Evolutionary conservation across 805 yeast species (phyloP), one percentile per base, ranked within the genome.

Genomic region (Kluyveromyces wickerhamii): DNA sequence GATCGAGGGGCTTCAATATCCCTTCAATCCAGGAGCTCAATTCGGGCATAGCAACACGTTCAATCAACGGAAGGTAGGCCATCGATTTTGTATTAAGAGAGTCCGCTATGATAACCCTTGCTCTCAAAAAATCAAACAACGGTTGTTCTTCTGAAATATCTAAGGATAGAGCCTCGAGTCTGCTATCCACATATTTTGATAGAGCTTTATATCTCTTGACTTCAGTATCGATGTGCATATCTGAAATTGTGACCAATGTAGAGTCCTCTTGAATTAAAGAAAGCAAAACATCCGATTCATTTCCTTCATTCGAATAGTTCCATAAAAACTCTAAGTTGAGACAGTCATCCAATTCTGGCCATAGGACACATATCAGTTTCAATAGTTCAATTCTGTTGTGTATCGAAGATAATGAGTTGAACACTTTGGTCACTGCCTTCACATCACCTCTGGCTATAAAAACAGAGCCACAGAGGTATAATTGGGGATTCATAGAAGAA

Each of bases 311-410:
- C 24, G 13, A 20, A 11, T 11, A 9, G 11, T 36, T 21, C 15
- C 47, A 40, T 11, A 47, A 32, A 20, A 44, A 49, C 13, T 29
- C 18, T 28, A 54, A 32, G 5, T 37, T 27, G 4, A 24, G 17
- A 9, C 58, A 59, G 27, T 51, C 53, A 22, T 44, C 51, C 13
- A 48, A 32, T 40, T 56, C 61, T 21, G 61, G 61, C 57, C 57
- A 55, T 11, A 57, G 35, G 10, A 52, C 48, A 26, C 57, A 45
- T 7, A 50, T 26, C 2, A 41, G 41, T 24, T 52, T 43, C 13
- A 45, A 45, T 8, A 46, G 37, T 5, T 43, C 50, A n/a, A 29
- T 17, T 18, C 22, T 13, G 23, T 22, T 26, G 11, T 16, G n/a
- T 21, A n/a, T 26, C 14, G 26, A 12, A 9, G 6, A 18, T 11